Evolutionary conservation across 169 alveolate species (phyloP).

Genomic region (Cryptosporidium canis): DNA sequence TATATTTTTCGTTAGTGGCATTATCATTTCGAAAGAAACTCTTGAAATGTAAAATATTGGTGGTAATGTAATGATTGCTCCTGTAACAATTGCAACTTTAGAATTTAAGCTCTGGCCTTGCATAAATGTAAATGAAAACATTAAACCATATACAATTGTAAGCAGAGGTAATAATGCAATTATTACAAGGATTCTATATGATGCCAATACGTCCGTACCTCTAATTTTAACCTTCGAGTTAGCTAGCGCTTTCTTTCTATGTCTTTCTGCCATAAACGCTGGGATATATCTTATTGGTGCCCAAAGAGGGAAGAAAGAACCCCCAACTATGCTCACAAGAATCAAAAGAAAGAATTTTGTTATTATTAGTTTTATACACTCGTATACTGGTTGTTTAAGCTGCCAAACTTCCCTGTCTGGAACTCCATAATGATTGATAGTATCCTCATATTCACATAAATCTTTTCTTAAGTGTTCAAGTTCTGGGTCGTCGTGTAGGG

Average conservation of each 20-base stretch:
- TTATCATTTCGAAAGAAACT: constrained; percentile 58
- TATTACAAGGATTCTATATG: constrained; percentile 88
- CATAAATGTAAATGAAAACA: constrained; percentile 78
- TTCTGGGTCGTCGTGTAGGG: constrained; percentile 79
- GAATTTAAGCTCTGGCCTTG: constrained; percentile 10
- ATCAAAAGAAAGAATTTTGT: constrained; percentile 50
- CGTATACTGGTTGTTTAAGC: constrained; percentile 83
- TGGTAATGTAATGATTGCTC: constrained; percentile 10
- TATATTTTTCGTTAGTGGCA: constrained; percentile 79
- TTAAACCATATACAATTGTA: constrained; percentile 83
- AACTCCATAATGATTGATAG: constrained; percentile 79
- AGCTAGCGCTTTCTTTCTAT: constrained; percentile 84
- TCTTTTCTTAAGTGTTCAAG: constrained; percentile 80
- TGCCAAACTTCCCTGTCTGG: constrained; percentile 91
- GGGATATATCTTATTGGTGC: constrained; percentile 86
- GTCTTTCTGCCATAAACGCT: constrained; percentile 85
- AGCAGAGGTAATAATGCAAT: constrained; percentile 86
- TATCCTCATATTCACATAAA: constrained; percentile 82
- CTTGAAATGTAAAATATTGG: constrained; percentile 57
- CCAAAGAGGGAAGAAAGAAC: constrained; percentile 88
- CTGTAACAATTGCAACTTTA: constrained; percentile 1
- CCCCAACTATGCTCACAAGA: constrained; percentile 76
- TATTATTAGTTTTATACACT: constrained; percentile 5
- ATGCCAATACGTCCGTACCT: constrained; percentile 89
- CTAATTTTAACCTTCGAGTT: constrained; percentile 85